Base-by-base conservation (phyloP, 306 rosid species). In the Betula pendula region DNA sequence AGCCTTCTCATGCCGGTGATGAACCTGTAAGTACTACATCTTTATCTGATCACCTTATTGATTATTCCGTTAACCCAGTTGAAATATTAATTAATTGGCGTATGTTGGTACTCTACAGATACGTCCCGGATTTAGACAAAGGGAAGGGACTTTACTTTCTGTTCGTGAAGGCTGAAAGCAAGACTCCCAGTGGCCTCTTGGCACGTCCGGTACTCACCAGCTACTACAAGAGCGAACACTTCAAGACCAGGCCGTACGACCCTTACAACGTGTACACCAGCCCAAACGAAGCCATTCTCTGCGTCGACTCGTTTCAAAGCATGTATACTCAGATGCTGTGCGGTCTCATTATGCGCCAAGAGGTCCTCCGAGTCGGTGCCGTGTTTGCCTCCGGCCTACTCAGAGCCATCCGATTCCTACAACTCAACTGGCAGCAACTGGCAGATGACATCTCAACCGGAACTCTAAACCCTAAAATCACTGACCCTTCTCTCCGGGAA, bases 251-350 rank as follows among this genome's bases (percentile, higher is more conserved):
- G 70, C 97, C 97, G 19, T 81, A 71, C 27, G 97, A 95, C 77
- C 94, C 96, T 7, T 95, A 85, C 91, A 95, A 75, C 15, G 92
- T 90, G 17, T 80, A 87, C 77, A 95, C 97, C 0, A 95, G 99
- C 85, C 99, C 99, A 6, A 73, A 88, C 74, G 97, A 88, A 24
- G 86, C 97, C 13, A 72, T 95, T 58, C 89, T 95, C 27, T 95
- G 97, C 73, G 43, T 83, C 0, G 97, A 95, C 77, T 92, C 96
- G 4, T 89, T 90, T 68, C 99, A 95, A 33, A 85, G 92, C 89
- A 92, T 95, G 99, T 95, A 95, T 77, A 75, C 96, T 0, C 99
- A 95, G 74, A 95, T 95, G 99, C 65, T 95, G 1, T 95, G 99
- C 24, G 99, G 99, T 65, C 89, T 95, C 73, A 50, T 88, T 74